Evolutionary conservation across 768 basidiomycete genomes (phyloP), one percentile per base, ranked within the genome.

Genomic region (Cystoderma amianthinum): DNA sequence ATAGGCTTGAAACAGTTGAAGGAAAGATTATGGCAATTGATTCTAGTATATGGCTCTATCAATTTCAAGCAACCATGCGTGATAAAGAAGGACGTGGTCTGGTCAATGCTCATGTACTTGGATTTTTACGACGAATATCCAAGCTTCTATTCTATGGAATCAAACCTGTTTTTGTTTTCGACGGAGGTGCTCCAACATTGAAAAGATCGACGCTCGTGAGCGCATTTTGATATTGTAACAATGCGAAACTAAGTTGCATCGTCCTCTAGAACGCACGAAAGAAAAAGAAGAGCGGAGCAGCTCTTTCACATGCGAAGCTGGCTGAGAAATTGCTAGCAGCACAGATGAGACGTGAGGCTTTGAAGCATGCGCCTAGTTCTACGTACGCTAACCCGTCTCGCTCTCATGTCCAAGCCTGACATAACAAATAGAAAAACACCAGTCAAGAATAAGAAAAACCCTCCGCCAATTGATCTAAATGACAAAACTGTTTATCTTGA

Each of bases 41-140:
- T 63, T 97, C 94, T 3, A 96, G 92, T 50, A 98, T 99, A 48
- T 99, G 96, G 96, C 82, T 99, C 41, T 99, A 99, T 61, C 96
- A 99, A 61, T 99, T 99, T 55, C 95, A 98, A 65, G 94, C 95
- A 16, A 97, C 96, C 6, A 97, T 98, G 94, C 80, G 96, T 17
- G 94, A 95, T 62, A 97, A 92, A 55, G 92, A 97, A 44, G 96
- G 96, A 19, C 80, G 82, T 17, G 88, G 76, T 10, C 65, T 99
- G 33, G 78, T 85, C 39, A 97, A 97, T 55, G 94, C 95, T 1
- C 96, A 97, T 63, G 82, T 99, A 12, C 66, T 98, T 33, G 93
- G 95, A 42, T 89, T 89, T 60, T 65, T 90, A 33, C 75, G 95
- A 21, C 77, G 96, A 2, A 96, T 98, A 43, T 82, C 83, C 62